Evolutionary conservation across 108 stramenopile species (phyloP), one percentile per base, ranked within the genome.

Genomic region (Conticribra weissflogii): DNA sequence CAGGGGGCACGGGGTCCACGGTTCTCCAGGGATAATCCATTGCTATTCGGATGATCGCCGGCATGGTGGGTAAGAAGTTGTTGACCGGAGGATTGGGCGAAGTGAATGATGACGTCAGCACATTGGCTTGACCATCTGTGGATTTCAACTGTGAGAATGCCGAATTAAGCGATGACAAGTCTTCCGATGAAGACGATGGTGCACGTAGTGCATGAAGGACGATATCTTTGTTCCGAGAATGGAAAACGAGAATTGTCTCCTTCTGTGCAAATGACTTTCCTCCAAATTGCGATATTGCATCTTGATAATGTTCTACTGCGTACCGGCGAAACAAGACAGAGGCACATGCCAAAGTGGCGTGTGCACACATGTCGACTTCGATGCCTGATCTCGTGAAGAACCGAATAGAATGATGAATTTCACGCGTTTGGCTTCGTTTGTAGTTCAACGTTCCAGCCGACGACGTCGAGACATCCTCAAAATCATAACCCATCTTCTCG

Each of bases 321-420:
- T 52, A 22, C 23, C 51, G 64, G 9, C 62, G 52, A 36, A 55
- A 63, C 53, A 63, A 53, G 59, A 65, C 41, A 22, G 57, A 30
- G 22, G 46, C 55, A 31, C 59, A 41, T 72, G 56, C 32, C 58
- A 52, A 61, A 59, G 54, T 55, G 25, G 36, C 75, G 49, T 55
- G 70, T 18, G 53, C 57, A 71, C 98, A 98, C 47, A 98, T 71
- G 34, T 86, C 88, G 7, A 98, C 93, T 70, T 99, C 97, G 3
- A 70, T 72, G 27, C 84, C 84, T 19, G 73, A 71, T 41, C 86
- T 79, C 24, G 91, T 89, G 59, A 74, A 89, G 66, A 85, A 95
- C 24, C 91, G 88, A 70, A 95, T 90, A 36, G 74, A 63, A 76
- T 81, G 88, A 54, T 84, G 76, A 54, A 66, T 46, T 36, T 75